Conservation (phyloP, 306 rosid genomes). For the Citrullus mucosospermus region DNA sequence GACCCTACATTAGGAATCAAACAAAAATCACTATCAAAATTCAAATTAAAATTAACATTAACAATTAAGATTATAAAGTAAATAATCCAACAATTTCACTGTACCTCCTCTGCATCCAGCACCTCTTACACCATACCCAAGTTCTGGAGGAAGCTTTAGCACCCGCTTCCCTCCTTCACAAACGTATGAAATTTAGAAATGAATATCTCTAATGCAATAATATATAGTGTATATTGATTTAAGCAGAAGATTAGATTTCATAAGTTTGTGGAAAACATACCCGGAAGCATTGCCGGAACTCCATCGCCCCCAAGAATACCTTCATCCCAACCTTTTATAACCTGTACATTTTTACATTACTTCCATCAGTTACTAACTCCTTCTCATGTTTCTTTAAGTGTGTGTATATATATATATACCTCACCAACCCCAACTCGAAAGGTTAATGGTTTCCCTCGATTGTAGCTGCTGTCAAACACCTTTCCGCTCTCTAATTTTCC, state of each 20-base stretch:
- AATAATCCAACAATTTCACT: background rate
- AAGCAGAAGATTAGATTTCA: too few species aligned
- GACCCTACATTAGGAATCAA: constrained; percentile 41
- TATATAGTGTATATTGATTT: too few species aligned
- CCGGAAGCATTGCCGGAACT: constrained; percentile 93
- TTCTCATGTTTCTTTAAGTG: background rate
- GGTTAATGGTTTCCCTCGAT: constrained; percentile 78
- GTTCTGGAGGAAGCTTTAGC: constrained; percentile 84
- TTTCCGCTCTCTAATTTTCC: constrained; percentile 90
- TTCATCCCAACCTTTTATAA: constrained; percentile 95
- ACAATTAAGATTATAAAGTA: background rate
- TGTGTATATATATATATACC: constrained; percentile 26
- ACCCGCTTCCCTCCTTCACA: constrained; percentile 66
- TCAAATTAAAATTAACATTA: too few species aligned
- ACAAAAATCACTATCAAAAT: background rate
- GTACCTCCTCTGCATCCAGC: constrained; percentile 94
- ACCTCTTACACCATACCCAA: constrained; percentile 81
- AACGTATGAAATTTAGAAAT: too few species aligned
- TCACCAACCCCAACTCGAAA: constrained; percentile 91
- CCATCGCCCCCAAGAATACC: constrained; percentile 90
- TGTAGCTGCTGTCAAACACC: constrained; percentile 84
- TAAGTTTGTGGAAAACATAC: constrained; percentile 12
- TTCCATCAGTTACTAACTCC: background rate
- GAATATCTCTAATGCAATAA: too few species aligned
- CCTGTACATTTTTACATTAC: constrained; percentile 27